Conservation (phyloP, 495 filamentous ascomycete genomes). For the Penicillium paxilli region DNA sequence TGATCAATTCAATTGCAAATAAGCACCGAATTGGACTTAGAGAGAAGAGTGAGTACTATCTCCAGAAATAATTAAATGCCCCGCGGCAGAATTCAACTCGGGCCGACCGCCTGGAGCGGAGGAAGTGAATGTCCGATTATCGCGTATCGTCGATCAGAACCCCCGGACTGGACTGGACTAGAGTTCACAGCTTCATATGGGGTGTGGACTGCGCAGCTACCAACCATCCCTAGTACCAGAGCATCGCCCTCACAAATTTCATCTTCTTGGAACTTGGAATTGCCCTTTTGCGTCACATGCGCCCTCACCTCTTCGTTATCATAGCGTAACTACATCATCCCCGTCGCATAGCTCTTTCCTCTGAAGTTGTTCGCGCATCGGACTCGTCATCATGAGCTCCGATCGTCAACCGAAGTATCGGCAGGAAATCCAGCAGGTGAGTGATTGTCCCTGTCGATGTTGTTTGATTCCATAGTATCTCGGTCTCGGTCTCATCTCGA, state of each 20-base stretch:
- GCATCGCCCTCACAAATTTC: too few relatives aligned
- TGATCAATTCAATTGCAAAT: neutral
- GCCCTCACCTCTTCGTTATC: too few relatives aligned
- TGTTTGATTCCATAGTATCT: neutral
- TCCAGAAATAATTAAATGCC: constrained; percentile 25
- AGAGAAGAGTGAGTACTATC: too few relatives aligned
- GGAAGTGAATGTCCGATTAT: constrained; percentile 28
- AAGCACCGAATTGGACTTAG: neutral
- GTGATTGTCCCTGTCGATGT: constrained; percentile 14
- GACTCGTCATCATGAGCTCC: constrained; percentile 26
- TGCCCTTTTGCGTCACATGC: too few relatives aligned
- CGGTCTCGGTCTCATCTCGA: neutral
- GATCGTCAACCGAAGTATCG: constrained; percentile 78
- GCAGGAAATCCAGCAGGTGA: constrained; percentile 92
- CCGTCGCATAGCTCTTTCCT: neutral
- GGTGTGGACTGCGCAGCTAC: neutral
- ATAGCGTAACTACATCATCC: neutral
- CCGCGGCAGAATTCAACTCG: constrained; percentile 35
- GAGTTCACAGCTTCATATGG: neutral
- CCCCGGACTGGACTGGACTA: constrained; percentile 14
- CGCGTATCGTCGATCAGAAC: constrained; percentile 11
- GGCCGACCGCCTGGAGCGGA: constrained; percentile 21
- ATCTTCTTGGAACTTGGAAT: too few relatives aligned
- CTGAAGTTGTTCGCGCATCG: neutral
- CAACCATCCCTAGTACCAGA: too few relatives aligned